Base-by-base conservation (phyloP, 345 rosid genomes). In the Moringa oleifera region DNA sequence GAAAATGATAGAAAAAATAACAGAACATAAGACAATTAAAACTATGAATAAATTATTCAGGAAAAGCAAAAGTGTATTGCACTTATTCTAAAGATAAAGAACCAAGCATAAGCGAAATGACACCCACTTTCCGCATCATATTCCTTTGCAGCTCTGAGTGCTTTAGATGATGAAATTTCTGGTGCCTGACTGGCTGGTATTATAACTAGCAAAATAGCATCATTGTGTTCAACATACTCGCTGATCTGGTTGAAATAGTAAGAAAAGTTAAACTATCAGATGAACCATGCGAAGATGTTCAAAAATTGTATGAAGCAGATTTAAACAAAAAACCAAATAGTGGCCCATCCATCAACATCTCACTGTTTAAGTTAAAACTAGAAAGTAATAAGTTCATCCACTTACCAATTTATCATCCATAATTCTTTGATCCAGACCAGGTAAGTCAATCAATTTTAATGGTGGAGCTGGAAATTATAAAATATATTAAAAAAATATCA, bases 381-480 rank as follows among this genome's bases (percentile, higher is more conserved):
- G 61, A 65, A 41, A 17, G 28, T 25, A 20, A 55, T 20, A 11
- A 17, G 7, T 45, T 59, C 66, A 61, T 59, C 41, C 47, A 55
- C 97, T 80, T 68, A 94, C 99, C 96, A 84, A 60, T 25, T 95
- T 73, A 61, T 87, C 97, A 55, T 86, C 96, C 80, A 90, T 79
- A 68, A 85, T 82, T 71, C 96, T 84, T 82, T 91, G 99, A 76
- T 94, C 99, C 78, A 91, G 74, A 76, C 99, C 99, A 53, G 99
- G 99, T 73, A 94, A 81, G 76, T 94, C 99, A 62, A 85, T 69
- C 83, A 94, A 76, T 80, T 94, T 94, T 68, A 94, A 64, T 19
- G 99, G 88, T 31, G 99, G 99, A 68, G 99, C 99, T 94, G 89
- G 51, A 74, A 41, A 41, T 41, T 4, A 41, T 4, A 41, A 28